phyloP scores from a whole-genome alignment of 1,139 yeast species.

The Pneumocystis sp. region DNA sequence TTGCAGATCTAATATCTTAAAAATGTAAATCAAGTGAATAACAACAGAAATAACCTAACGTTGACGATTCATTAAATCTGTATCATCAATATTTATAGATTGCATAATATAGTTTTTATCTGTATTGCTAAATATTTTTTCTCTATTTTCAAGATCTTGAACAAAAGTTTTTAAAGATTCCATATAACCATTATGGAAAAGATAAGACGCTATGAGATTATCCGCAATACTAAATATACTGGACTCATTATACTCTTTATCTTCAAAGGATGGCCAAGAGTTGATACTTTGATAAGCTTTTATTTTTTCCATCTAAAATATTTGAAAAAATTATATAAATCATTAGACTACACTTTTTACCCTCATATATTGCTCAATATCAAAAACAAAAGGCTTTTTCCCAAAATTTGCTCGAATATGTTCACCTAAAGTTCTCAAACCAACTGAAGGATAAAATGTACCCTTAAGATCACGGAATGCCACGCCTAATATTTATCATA shows the following conservation, averaged over 20 bases:
- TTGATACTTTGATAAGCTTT: conserved; percentile 7
- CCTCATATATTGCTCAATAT: conserved; percentile 51
- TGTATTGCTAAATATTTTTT: background rate
- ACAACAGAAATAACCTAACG: conserved; percentile 34
- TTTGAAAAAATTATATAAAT: conserved; percentile 25
- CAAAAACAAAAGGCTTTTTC: conserved; percentile 45
- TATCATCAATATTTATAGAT: conserved; percentile 16
- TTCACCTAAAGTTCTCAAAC: conserved; percentile 33
- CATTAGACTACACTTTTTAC: background rate
- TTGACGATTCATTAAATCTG: conserved; percentile 36
- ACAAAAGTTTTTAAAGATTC: conserved; percentile 53
- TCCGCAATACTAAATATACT: conserved; percentile 5
- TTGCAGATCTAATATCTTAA: background rate
- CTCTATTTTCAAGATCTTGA: conserved; percentile 27
- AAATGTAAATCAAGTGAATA: conserved; percentile 13
- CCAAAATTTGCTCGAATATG: conserved; percentile 61
- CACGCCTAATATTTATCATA: conserved; percentile 28
- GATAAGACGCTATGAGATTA: conserved; percentile 47
- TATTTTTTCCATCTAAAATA: conserved; percentile 15
- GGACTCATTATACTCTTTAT: background rate
- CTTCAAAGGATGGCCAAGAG: conserved; percentile 5
- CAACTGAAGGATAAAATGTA: conserved; percentile 35
- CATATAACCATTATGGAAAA: conserved; percentile 57
- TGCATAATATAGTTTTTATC: background rate
- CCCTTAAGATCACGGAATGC: conserved; percentile 35